Evolutionary conservation across 2,329 filamentous ascomycete species (phyloP).

Genomic region (Colletotrichum lupini): DNA sequence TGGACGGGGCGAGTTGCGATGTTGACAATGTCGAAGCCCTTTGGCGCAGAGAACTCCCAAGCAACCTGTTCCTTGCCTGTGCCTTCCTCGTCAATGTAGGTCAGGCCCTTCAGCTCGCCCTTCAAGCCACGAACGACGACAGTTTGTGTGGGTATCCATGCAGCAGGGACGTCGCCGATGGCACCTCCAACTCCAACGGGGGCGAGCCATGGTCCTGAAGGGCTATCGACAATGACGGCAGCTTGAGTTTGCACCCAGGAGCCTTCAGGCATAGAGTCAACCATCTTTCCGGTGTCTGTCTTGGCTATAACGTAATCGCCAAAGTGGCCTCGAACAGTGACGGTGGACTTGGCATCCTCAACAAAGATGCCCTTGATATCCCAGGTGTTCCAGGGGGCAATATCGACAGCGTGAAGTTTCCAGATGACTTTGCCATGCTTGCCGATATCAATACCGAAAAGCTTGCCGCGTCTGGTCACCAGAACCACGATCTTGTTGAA

Average conservation of each 20-base stretch:
- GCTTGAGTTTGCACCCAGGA: conserved; percentile 51
- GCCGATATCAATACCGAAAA: conserved; percentile 84
- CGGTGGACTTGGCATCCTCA: conserved; percentile 65
- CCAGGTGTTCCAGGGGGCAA: conserved; percentile 67
- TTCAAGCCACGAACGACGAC: conserved; percentile 63
- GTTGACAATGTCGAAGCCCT: conserved; percentile 74
- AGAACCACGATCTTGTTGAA: conserved; percentile 88
- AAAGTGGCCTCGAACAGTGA: conserved; percentile 68
- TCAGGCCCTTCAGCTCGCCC: conserved; percentile 65
- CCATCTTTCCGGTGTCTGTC: conserved; percentile 61
- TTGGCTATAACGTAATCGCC: conserved; percentile 72
- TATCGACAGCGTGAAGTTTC: conserved; percentile 73
- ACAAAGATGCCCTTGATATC: conserved; percentile 75
- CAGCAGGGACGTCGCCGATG: conserved; percentile 56
- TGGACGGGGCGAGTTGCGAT: conserved; percentile 77
- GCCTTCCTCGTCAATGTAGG: conserved; percentile 57
- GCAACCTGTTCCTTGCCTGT: conserved; percentile 58
- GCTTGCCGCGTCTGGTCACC: conserved; percentile 80
- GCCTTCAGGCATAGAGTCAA: conserved; percentile 55
- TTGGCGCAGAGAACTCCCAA: conserved; percentile 80
- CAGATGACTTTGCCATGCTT: conserved; percentile 80
- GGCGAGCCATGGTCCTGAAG: conserved; percentile 64
- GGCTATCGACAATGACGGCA: conserved; percentile 62
- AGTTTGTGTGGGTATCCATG: conserved; percentile 61
- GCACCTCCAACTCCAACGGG: conserved; percentile 63